Conservation (phyloP, 208 protist genomes). For the Trypanosoma theileri region DNA sequence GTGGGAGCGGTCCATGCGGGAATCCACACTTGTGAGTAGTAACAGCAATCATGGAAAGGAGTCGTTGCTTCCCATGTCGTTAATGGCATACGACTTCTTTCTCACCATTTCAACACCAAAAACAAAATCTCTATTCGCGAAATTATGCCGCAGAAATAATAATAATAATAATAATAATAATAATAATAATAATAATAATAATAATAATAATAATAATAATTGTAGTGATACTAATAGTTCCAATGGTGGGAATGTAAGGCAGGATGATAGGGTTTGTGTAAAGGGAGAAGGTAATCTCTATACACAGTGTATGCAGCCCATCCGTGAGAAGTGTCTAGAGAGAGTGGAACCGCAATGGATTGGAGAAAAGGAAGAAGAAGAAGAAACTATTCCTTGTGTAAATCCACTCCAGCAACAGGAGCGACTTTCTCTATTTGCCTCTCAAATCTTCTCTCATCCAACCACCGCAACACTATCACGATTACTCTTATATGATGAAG, state of each 20-base stretch:
- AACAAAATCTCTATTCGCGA: slow-evolving; percentile 17
- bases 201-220: background rate
- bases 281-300: slow-evolving; percentile 6
- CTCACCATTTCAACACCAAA: slow-evolving; percentile 16
- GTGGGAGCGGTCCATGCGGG: slow-evolving; percentile 28
- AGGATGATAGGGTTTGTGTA: too few species aligned
- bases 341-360: background rate
- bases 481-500: slow-evolving; percentile 54
- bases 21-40: background rate
- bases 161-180: background rate
- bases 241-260: too few species aligned
- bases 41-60: background rate
- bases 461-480: slow-evolving; percentile 47
- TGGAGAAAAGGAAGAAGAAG: background rate
- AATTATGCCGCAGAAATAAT: slow-evolving; percentile 4
- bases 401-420: slow-evolving; percentile 47
- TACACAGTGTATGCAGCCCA: slow-evolving; percentile 18
- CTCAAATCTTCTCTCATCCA: slow-evolving; percentile 52
- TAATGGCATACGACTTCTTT: slow-evolving; percentile 29
- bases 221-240: too few species aligned
- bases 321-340: slow-evolving; percentile 14
- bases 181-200: background rate
- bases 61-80: background rate
- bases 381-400: slow-evolving; percentile 31
- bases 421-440: slow-evolving; percentile 49